A percentile compares a stretch with the other conserved stretches of the same genome.
phyloP scores from a whole-genome alignment of 1,139 yeast species.

The Martiniozyma asiatica region DNA sequence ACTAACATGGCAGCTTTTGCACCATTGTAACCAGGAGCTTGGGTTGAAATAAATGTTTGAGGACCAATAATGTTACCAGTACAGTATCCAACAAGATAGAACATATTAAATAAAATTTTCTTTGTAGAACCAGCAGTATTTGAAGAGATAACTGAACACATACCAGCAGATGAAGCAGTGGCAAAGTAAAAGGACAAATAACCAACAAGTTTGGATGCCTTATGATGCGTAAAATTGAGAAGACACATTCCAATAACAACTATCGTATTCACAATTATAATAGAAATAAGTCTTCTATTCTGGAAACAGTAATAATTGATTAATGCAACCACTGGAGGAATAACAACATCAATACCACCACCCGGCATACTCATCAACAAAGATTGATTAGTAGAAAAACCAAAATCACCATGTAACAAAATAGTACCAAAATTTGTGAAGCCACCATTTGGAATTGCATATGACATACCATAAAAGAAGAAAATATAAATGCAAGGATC shows the following conservation, averaged over 20 bases:
- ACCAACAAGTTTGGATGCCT: slow-evolving; percentile 32
- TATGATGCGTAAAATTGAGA: slow-evolving; percentile 9
- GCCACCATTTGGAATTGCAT: slow-evolving; percentile 28
- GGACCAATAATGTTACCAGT: slow-evolving; percentile 55
- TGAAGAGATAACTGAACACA: slow-evolving; percentile 25
- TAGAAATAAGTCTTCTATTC: slow-evolving; percentile 7
- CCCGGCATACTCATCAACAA: slow-evolving; percentile 26
- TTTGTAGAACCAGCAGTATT: slow-evolving; percentile 44
- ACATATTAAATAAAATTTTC: slow-evolving; percentile 37
- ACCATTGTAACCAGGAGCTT: slow-evolving; percentile 26
- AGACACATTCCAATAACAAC: slow-evolving; percentile 9
- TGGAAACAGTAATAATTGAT: slow-evolving; percentile 19
- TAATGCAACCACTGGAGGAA: slow-evolving; percentile 24
- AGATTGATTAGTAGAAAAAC: slow-evolving; percentile 19
- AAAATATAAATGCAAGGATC: slow-evolving; percentile 22
- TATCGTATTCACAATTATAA: slow-evolving; percentile 7
- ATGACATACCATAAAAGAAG: slow-evolving; percentile 23
- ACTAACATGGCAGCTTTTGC: slow-evolving; percentile 33
- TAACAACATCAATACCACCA: slow-evolving; percentile 28
- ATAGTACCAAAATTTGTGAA: slow-evolving; percentile 28
- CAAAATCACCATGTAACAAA: slow-evolving; percentile 25
- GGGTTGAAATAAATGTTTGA: slow-evolving; percentile 30
- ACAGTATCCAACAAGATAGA: slow-evolving; percentile 43
- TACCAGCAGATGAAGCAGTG: slow-evolving; percentile 22
- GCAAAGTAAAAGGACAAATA: slow-evolving; percentile 23